Base-by-base conservation (phyloP, 2,329 filamentous ascomycete genomes). In the Coniochaeta ligniaria region DNA sequence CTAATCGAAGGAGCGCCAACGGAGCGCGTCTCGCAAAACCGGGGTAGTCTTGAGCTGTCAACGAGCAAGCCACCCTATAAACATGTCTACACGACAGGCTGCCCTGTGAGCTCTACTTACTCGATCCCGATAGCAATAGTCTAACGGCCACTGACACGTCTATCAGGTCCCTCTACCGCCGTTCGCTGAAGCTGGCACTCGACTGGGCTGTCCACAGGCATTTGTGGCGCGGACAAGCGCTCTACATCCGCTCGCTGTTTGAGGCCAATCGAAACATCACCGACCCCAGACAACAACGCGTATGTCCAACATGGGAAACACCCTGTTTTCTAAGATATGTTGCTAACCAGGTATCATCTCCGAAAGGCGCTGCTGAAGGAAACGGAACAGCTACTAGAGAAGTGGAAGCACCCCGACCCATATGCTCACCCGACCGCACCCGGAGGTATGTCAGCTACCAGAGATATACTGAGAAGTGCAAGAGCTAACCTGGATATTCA, bases 391-490 rank as follows among this genome's bases (percentile, higher is more conserved):
- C 74, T 97, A 62, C 79, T 99, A 64, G 86, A 95, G 70, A 90
- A 88, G 75, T 99, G 94, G 94, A 98, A 98, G 79, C 95, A 99
- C 72, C 95, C 95, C 3, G 95, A 99, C 74, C 93, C 95, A 35
- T 98, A 96, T 74, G 81, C 85, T 67, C 85, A 89, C 66, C 95
- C 95, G 16, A 96, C 92, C 47, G 94, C 95, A 43, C 95, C 95
- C 12, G 95, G 95, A 83, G 95, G 94, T 95, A 80, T 65, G 83
- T 33, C n/a, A 1, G 16, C 36, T 28, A 59, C 31, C 61, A 17
- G 41, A 45, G 31, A 12, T 31, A 6, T 16, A 12, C 11, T 31
- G 47, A 14, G 16, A 52, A 28, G 22, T 31, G 6, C 47, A 7
- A n/a, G n/a, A 12, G 26, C 65, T 63, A 50, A 59, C 62, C 62